Conservation (phyloP, 768 basidiomycete genomes). For the Tremella mesenterica region DNA sequence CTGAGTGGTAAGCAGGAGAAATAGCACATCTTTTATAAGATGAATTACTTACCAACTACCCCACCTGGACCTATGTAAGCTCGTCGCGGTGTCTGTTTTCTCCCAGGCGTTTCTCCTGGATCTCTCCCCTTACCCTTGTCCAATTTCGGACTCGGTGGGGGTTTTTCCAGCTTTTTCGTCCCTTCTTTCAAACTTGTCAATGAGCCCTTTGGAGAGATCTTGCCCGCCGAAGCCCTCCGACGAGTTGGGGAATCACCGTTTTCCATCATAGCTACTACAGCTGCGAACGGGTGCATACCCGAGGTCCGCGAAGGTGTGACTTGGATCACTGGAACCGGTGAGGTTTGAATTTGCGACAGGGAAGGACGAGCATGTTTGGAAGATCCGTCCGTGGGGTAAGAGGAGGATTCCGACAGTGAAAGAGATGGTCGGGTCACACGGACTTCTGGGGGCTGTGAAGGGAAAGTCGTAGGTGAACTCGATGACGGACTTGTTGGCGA, state of each 20-base stretch:
- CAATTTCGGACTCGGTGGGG: background rate
- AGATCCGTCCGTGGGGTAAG: no score
- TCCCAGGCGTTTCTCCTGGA: slow-evolving; percentile 8
- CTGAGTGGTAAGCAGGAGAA: no score
- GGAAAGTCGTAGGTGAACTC: background rate
- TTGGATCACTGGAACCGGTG: background rate
- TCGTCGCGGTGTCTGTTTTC: slow-evolving; percentile 20
- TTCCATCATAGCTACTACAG: slow-evolving; percentile 18
- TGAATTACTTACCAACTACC: slow-evolving; percentile 15
- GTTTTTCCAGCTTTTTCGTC: background rate
- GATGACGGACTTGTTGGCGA: background rate
- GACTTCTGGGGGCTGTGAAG: background rate
- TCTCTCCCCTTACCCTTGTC: slow-evolving; percentile 8
- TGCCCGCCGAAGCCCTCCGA: background rate
- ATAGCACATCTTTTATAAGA: background rate
- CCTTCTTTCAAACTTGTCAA: background rate
- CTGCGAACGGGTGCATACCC: slow-evolving; percentile 4
- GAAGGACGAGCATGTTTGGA: background rate
- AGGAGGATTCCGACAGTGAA: no score
- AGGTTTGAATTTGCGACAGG: background rate
- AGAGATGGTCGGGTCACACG: no score
- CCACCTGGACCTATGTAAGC: slow-evolving; percentile 19
- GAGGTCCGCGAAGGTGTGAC: background rate
- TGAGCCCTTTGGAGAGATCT: background rate
- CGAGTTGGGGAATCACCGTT: slow-evolving; percentile 1